phyloP scores from a whole-genome alignment of 2,329 filamentous ascomycete genomes.

The Paracorniculantispora psalliotae region DNA sequence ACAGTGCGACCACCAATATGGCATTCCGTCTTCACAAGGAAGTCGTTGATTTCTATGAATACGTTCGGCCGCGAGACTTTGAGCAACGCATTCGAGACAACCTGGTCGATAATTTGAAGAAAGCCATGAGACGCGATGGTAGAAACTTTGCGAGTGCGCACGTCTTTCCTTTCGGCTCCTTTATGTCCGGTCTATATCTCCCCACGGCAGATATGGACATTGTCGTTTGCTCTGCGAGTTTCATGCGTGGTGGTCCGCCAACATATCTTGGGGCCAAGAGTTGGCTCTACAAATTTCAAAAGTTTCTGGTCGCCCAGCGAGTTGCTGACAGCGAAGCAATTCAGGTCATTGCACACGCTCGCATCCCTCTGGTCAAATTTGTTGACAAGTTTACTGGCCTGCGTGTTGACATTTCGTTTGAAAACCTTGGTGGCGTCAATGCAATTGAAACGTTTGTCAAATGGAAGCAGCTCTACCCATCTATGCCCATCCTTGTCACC shows the following conservation, averaged over 20 bases:
- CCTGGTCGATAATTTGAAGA: slow-evolving; percentile 64
- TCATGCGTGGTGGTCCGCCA: slow-evolving; percentile 47
- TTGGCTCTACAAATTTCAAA: slow-evolving; percentile 58
- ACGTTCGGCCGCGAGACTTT: slow-evolving; percentile 69
- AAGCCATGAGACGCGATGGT: slow-evolving; percentile 47
- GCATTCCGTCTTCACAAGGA: slow-evolving; percentile 78
- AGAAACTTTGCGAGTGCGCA: slow-evolving; percentile 54
- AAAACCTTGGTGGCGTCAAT: slow-evolving; percentile 76
- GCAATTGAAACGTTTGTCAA: slow-evolving; percentile 74
- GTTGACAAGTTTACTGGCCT: slow-evolving; percentile 72
- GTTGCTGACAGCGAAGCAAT: slow-evolving; percentile 56
- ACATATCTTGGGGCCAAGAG: slow-evolving; percentile 46
- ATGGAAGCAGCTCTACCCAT: slow-evolving; percentile 77
- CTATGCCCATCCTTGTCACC: slow-evolving; percentile 80
- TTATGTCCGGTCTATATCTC: slow-evolving; percentile 71
- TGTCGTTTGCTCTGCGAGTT: slow-evolving; percentile 64
- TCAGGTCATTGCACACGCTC: slow-evolving; percentile 67
- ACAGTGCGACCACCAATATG: slow-evolving; percentile 48
- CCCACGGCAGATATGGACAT: slow-evolving; percentile 88
- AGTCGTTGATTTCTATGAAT: slow-evolving; percentile 82
- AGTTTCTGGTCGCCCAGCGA: slow-evolving; percentile 49
- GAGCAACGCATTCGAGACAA: slow-evolving; percentile 71
- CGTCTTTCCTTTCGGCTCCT: slow-evolving; percentile 83
- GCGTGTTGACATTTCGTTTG: slow-evolving; percentile 90
- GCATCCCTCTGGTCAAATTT: slow-evolving; percentile 90